Evolutionary conservation across 2,329 filamentous ascomycete species (phyloP).

Genomic region (Ophiostoma ulmi): DNA sequence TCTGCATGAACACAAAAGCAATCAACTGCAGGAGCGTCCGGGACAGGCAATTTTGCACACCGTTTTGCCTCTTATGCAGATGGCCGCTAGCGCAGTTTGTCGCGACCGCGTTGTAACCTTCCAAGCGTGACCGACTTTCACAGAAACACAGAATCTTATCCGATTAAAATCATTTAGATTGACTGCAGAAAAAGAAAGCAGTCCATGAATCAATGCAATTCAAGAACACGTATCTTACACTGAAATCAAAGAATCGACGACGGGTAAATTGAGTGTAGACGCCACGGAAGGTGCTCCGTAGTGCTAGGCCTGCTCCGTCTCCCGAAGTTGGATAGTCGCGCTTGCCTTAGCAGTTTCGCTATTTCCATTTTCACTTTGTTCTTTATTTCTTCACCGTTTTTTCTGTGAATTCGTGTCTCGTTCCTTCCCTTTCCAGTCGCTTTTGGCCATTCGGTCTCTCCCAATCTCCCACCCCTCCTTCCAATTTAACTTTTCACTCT

Average conservation of each 20-base stretch:
- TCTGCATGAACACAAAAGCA: slow-evolving; percentile 7
- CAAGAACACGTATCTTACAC: not conserved
- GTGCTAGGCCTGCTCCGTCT: slow-evolving; percentile 10
- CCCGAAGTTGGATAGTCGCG: not conserved
- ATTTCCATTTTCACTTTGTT: slow-evolving; percentile 1
- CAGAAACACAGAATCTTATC: not conserved
- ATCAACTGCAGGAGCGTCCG: not conserved
- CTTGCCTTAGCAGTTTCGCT: not conserved
- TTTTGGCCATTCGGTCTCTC: not conserved
- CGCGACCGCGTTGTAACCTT: slow-evolving; percentile 26
- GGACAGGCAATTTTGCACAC: not conserved
- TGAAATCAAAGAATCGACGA: not conserved
- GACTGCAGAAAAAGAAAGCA: not conserved
- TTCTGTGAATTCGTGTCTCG: not conserved
- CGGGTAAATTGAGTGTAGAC: not conserved
- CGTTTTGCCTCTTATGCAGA: slow-evolving; percentile 1
- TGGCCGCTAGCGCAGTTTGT: slow-evolving; percentile 22
- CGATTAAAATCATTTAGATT: not conserved
- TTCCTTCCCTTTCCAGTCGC: slow-evolving; percentile 7
- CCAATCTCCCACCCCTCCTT: slow-evolving; percentile 13
- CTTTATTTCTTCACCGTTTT: slow-evolving; percentile 17
- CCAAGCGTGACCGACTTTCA: slow-evolving; percentile 1
- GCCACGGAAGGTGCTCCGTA: not conserved
- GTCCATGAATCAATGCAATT: not conserved
- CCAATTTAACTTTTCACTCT: not conserved